These are phyloP conservation scores for Candida chauliodis DNA, from an alignment of 805 yeast genomes.

Conservation along the genomic window DNA sequence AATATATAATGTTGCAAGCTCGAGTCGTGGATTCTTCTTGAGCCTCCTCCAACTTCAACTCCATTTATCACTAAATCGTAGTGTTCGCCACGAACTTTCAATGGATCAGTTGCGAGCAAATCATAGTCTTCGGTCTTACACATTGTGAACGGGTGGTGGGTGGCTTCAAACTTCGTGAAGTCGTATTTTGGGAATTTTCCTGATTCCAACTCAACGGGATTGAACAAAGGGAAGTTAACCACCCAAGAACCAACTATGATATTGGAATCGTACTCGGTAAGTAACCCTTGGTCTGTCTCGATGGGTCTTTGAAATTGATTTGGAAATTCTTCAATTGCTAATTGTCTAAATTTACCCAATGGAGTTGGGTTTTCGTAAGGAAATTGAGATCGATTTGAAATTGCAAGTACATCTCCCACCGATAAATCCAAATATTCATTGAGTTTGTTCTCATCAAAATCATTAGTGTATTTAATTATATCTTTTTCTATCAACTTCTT, in stretches of 20 bases:
- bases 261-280: conserved; percentile 19
- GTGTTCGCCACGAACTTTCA: conserved; percentile 79
- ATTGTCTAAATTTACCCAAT: conserved; percentile 77
- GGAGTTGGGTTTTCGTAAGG: conserved; percentile 96
- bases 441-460: conserved; percentile 17
- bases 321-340: conserved; percentile 58
- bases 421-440: conserved; percentile 35
- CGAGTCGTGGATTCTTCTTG: conserved; percentile 89
- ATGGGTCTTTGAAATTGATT: conserved; percentile 44
- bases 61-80: conserved; percentile 94
- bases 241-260: conserved; percentile 76
- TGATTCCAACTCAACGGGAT: conserved; percentile 55
- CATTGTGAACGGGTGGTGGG: conserved; percentile 99
- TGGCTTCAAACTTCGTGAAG: conserved; percentile 49
- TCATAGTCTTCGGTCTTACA: conserved; percentile 66
- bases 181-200: conserved; percentile 61
- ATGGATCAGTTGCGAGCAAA: conserved; percentile 49
- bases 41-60: conserved; percentile 95
- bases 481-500: conserved; percentile 29
- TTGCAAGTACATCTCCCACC: conserved; percentile 73
- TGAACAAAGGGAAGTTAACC: conserved; percentile 87
- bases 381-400: conserved; percentile 64
- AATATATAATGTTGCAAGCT: conserved; percentile 72
- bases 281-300: conserved; percentile 10
- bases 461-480: conserved; percentile 15